Evolutionary conservation across 2,329 filamentous ascomycete genomes (phyloP).

Genomic region (Aspergillus sp.): DNA sequence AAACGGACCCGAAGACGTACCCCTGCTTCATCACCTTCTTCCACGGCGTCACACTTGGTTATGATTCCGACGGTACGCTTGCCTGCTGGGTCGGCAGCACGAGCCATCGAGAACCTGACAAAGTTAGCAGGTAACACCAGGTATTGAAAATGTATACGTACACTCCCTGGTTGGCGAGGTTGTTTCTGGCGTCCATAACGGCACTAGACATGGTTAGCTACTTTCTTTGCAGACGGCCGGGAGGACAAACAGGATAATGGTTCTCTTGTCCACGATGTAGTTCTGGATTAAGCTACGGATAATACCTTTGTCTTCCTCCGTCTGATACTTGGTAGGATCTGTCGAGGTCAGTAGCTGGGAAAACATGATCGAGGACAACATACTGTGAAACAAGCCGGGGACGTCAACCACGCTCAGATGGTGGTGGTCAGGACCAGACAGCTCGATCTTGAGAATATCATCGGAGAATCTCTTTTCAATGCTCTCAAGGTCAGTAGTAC

Average conservation of each 20-base stretch:
- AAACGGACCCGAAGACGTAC: constrained; percentile 6
- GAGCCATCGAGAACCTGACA: constrained; percentile 44
- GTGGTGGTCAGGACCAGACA: constrained; percentile 40
- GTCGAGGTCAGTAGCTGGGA: constrained; percentile 7
- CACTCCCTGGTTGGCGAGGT: constrained; percentile 59
- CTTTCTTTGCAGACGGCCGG: no score
- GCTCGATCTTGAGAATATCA: constrained; percentile 45
- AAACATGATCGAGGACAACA: background rate
- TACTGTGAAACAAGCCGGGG: constrained; percentile 43
- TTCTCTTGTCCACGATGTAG: constrained; percentile 57
- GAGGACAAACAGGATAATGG: constrained; percentile 53
- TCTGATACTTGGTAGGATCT: constrained; percentile 52
- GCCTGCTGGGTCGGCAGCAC: constrained; percentile 32
- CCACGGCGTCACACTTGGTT: constrained; percentile 37
- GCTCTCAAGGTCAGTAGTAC: constrained; percentile 11
- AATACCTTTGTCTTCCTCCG: constrained; percentile 53
- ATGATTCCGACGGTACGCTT: constrained; percentile 38
- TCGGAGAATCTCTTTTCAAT: constrained; percentile 35
- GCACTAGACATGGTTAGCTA: constrained; percentile 4
- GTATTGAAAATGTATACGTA: background rate
- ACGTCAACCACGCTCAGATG: constrained; percentile 47
- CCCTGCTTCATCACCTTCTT: constrained; percentile 24
- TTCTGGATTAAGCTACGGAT: constrained; percentile 48
- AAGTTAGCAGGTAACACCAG: background rate
- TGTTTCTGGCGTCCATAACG: constrained; percentile 40